These are phyloP conservation scores for Plectranthus barbatus DNA, from an alignment of 257 asterid species.

Conservation along the genomic window DNA sequence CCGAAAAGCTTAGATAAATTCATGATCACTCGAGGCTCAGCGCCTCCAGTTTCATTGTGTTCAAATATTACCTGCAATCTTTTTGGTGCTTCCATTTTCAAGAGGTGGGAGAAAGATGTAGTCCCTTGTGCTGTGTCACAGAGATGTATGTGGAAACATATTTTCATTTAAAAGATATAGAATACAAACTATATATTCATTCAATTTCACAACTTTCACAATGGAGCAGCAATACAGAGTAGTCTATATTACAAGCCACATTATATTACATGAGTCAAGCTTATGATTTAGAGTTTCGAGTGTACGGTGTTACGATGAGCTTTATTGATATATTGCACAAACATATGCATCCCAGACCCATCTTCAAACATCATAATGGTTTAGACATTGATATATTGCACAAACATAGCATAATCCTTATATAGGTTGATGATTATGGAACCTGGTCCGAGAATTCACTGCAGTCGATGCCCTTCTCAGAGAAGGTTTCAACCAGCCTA, in stretches of 20 bases:
- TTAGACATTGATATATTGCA: conserved; percentile 10
- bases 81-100: background rate
- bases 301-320: no score
- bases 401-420: background rate
- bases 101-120: background rate
- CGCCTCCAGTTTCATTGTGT: background rate
- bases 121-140: background rate
- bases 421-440: conserved; percentile 3
- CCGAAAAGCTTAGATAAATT: conserved; percentile 7
- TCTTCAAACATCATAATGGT: background rate
- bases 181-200: background rate
- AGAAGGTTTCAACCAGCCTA: conserved; percentile 64
- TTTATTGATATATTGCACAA: no score
- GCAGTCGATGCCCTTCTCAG: conserved; percentile 55
- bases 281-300: no score
- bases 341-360: background rate
- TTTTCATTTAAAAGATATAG: background rate
- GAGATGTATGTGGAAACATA: background rate
- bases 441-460: conserved; percentile 22
- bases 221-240: conserved; percentile 6
- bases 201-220: background rate
- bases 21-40: background rate
- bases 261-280: conserved; percentile 26
- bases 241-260: conserved; percentile 17
- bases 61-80: background rate